phyloP scores from a whole-genome alignment of 495 filamentous ascomycete species.

The Jackrogersella multiformis region DNA sequence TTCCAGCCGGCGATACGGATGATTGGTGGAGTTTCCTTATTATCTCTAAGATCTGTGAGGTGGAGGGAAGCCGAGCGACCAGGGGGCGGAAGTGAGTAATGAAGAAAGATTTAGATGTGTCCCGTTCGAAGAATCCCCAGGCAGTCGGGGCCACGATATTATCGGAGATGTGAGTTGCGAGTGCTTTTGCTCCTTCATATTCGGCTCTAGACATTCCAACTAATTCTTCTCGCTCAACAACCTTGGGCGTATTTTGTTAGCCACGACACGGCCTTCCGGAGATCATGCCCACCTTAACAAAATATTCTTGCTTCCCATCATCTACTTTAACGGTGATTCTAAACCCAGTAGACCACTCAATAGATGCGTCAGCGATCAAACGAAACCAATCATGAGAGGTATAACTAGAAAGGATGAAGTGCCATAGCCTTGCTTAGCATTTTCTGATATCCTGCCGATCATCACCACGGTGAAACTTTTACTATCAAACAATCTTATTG shows the following conservation, averaged over 20 bases:
- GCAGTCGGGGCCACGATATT: slow-evolving; percentile 25
- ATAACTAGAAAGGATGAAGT: too few species aligned
- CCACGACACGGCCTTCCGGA: not conserved
- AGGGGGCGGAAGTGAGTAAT: slow-evolving; percentile 29
- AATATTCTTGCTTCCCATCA: not conserved
- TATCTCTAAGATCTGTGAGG: slow-evolving; percentile 43
- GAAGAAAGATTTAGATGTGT: slow-evolving; percentile 23
- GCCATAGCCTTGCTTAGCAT: too few species aligned
- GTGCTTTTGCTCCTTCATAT: slow-evolving; percentile 33
- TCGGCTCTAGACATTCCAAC: slow-evolving; percentile 35
- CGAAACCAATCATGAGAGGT: too few species aligned
- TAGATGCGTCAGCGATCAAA: not conserved
- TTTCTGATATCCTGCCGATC: too few species aligned
- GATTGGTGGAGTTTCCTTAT: slow-evolving; percentile 54
- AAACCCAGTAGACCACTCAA: slow-evolving; percentile 5
- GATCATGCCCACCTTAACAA: not conserved
- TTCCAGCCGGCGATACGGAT: slow-evolving; percentile 55
- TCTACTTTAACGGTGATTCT: not conserved
- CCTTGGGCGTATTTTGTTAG: slow-evolving; percentile 2
- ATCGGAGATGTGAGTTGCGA: slow-evolving; percentile 28
- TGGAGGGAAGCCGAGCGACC: slow-evolving; percentile 44
- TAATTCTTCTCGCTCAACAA: slow-evolving; percentile 17
- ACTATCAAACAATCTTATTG: too few species aligned
- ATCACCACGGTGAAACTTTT: too few species aligned
- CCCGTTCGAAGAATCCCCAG: slow-evolving; percentile 20